Evolutionary conservation across 2,329 filamentous ascomycete genomes (phyloP).

Genomic region (Chrysoporthe cubensis): DNA sequence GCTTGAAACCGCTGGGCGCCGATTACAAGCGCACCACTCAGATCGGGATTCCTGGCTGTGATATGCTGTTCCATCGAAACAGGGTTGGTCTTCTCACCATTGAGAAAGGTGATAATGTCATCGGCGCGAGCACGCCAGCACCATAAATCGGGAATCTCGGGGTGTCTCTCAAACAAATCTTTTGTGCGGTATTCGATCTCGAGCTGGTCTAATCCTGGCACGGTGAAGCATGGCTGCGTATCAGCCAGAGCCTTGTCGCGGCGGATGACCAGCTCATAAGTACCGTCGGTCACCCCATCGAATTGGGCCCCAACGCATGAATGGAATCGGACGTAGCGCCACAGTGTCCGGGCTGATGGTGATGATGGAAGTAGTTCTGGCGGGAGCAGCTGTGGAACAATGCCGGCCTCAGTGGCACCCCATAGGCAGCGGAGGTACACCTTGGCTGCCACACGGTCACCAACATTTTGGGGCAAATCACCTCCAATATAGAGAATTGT

Average conservation of each 20-base stretch:
- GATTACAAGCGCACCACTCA: slow-evolving; percentile 8
- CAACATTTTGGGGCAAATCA: no score
- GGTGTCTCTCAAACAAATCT: slow-evolving; percentile 27
- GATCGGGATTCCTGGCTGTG: slow-evolving; percentile 22
- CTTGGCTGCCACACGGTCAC: no score
- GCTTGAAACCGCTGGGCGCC: slow-evolving; percentile 2
- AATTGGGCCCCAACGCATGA: slow-evolving; percentile 9
- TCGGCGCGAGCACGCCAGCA: slow-evolving; percentile 36
- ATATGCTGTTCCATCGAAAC: slow-evolving; percentile 35
- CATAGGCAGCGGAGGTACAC: no score
- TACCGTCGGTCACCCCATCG: slow-evolving; percentile 1
- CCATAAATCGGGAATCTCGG: slow-evolving; percentile 34
- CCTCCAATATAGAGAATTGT: no score
- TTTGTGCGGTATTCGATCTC: slow-evolving; percentile 8
- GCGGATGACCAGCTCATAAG: slow-evolving; percentile 17
- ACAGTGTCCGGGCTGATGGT: neutral
- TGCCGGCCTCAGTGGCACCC: no score
- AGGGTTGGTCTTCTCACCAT: slow-evolving; percentile 38
- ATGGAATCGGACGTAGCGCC: slow-evolving; percentile 24
- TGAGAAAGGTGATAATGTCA: slow-evolving; percentile 39
- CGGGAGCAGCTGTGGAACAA: no score
- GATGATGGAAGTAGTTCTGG: no score
- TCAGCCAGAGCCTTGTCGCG: neutral
- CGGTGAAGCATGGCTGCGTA: slow-evolving; percentile 14
- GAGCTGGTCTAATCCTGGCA: slow-evolving; percentile 14